Conservation (phyloP, 148 eudicot species). For the Polygonum maritimum region DNA sequence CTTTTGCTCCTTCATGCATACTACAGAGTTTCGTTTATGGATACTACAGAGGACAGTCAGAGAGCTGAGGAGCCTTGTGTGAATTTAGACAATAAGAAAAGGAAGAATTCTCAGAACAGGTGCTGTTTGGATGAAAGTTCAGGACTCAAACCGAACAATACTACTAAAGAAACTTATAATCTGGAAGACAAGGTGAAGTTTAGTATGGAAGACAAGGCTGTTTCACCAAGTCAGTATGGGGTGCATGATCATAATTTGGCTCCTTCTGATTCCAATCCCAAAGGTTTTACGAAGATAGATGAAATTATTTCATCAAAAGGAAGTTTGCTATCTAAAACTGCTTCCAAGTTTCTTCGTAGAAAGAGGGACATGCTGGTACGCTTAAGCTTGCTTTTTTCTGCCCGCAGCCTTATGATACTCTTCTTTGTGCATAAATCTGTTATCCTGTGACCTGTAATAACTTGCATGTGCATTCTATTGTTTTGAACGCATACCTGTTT, state of each 20-base stretch:
- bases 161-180: slow-evolving; percentile 6
- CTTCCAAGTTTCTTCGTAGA: slow-evolving; percentile 30
- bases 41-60: slow-evolving; percentile 1
- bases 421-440: background rate
- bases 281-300: slow-evolving; percentile 19
- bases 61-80: slow-evolving; percentile 14
- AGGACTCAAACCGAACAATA: slow-evolving; percentile 12
- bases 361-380: slow-evolving; percentile 52
- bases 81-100: slow-evolving; percentile 22
- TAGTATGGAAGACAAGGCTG: slow-evolving; percentile 20
- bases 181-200: slow-evolving; percentile 12
- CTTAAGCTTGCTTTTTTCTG: background rate
- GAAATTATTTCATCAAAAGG: slow-evolving; percentile 26
- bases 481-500: background rate
- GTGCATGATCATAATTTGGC: slow-evolving; percentile 19
- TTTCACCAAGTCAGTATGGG: slow-evolving; percentile 19
- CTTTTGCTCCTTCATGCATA: background rate
- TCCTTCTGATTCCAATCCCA: slow-evolving; percentile 17
- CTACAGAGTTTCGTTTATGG: background rate
- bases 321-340: slow-evolving; percentile 31
- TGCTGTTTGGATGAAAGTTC: slow-evolving; percentile 11
- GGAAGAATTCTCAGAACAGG: slow-evolving; percentile 22
- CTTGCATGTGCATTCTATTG: background rate
- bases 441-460: background rate
- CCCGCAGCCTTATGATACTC: background rate